Percentiles rank a stretch among this genome's conserved stretches.
Evolutionary conservation across 305 asterid genomes (phyloP).

Genomic region (Lippia alba): DNA sequence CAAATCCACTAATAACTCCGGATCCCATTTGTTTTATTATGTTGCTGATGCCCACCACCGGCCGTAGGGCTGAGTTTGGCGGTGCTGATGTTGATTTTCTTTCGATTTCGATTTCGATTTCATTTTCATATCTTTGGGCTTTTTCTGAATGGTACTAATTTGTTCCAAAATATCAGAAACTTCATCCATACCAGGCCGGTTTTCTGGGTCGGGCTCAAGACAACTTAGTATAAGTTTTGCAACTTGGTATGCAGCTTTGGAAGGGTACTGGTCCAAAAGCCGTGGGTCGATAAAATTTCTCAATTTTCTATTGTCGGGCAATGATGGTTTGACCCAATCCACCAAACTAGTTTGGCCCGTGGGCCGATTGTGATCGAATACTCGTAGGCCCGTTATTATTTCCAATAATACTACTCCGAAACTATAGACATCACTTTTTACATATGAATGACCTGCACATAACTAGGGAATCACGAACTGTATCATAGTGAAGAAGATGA

Average conservation of each 20-base stretch:
- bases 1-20: constrained; percentile 36
- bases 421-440: constrained; percentile 84
- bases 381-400: constrained; percentile 67
- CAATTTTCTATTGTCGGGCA: constrained; percentile 57
- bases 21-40: constrained; percentile 2
- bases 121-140: constrained; percentile 34
- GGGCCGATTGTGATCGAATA: constrained; percentile 65
- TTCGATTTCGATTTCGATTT: constrained; percentile 30
- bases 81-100: constrained; percentile 5
- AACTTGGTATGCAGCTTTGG: constrained; percentile 43
- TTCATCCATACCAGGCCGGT: constrained; percentile 63
- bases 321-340: constrained; percentile 74
- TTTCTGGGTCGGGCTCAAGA: constrained; percentile 66
- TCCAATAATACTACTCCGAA: constrained; percentile 83
- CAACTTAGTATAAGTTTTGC: constrained; percentile 58
- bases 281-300: constrained; percentile 68
- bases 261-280: constrained; percentile 61
- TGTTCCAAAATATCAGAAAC: constrained; percentile 51
- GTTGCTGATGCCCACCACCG: constrained; percentile 12
- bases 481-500: no score
- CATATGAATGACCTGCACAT: constrained; percentile 75
- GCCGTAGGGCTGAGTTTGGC: constrained; percentile 34
- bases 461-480: neutral
- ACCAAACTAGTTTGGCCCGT: constrained; percentile 49
- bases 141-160: constrained; percentile 40